Base-by-base conservation (phyloP, 805 yeast genomes). In the Candida anglica region DNA sequence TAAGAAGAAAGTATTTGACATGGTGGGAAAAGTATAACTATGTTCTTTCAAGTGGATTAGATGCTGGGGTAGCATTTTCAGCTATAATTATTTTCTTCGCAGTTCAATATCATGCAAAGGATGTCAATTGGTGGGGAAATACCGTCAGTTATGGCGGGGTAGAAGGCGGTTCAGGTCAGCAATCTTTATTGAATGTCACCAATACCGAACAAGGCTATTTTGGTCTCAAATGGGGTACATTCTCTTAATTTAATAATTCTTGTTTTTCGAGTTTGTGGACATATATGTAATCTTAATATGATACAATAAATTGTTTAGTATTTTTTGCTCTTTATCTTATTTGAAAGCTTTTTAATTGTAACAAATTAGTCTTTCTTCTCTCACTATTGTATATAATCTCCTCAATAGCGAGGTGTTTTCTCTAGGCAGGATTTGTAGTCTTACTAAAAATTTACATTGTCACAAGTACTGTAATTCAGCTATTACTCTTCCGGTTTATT, bases 11-110 rank as follows among this genome's bases (percentile, higher is more conserved):
- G 42, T 70, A 67, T 52, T 47, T 61, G 32, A 52, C 66, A 15
- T 69, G 81, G 81, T 80, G 81, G 86, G 74, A 77, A 23, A 80
- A 78, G 53, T 81, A 81, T 54, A 79, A 77, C 50, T 79, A 77
- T 51, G 63, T 79, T 24, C 51, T 79, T 32, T 54, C 73, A 13
- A 65, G 77, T 20, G 79, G 72, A 4, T 53, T 78, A 21, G 49
- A 59, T 13, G 72, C 80, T 3, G 83, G 81, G 19, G 67, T 75
- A 19, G 82, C 81, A 2, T 65, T 77, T 40, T 54, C 75, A 31
- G 69, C 77, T 6, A 59, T 80, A 34, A 63, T 79, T 37, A 67
- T 77, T 25, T 79, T 78, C 60, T 76, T 75, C 43, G 56, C 71
- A 4, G 64, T 71, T 10, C 65, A 66, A 28, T 75, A 67, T 45